Evolutionary conservation across 495 filamentous ascomycete genomes (phyloP), one percentile per base, ranked within the genome.

Genomic region (Neurospora sp.): DNA sequence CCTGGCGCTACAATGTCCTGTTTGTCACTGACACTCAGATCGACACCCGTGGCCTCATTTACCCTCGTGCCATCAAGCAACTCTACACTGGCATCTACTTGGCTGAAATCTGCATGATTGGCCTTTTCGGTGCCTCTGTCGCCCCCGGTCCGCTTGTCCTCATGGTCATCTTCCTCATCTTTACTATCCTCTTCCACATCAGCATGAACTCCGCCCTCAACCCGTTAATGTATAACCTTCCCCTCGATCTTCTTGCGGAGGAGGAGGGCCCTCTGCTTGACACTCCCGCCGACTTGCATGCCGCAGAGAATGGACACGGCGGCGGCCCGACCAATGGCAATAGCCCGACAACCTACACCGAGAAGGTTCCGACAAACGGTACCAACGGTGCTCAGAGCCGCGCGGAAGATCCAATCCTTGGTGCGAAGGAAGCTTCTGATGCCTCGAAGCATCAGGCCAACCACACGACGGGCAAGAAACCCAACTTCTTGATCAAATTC

Each of bases 1-100:
- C 96, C 71, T 98, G 93, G 88, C 89, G 94, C 6, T 98, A 99
- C 87, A 97, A 99, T 79, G 80, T 98, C 77, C 87, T 99, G 68
- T 99, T 96, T 81, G 93, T 97, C 69, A 93, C 91, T 70, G 92
- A 96, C 77, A 87, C 91, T 39, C 74, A 86, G 70, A 91, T 98
- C 79, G 95, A 99, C 82, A 98, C 96, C 37, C 93, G 96, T 75
- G 96, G 96, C 71, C 88, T 92, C 42, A 88, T 92, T 74, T 99
- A 98, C 79, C 90, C 92, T 5, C 89, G 90, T 42, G 96, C 92
- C n/a, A 83, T 99, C 74, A 94, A 98, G 80, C 96, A 99, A 75
- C 89, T 96, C 74, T 91, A 94, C 53, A 90, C 92, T 1, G 96
- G 96, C 75, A 86, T 96, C 71, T 99, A 99, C 81, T 83, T 99